Percentiles rank a stretch among this genome's conserved stretches.
These are phyloP conservation scores for Lobosporangium transversale DNA, from an alignment of 192 early-diverging fungal genomes.

Conservation along the genomic window DNA sequence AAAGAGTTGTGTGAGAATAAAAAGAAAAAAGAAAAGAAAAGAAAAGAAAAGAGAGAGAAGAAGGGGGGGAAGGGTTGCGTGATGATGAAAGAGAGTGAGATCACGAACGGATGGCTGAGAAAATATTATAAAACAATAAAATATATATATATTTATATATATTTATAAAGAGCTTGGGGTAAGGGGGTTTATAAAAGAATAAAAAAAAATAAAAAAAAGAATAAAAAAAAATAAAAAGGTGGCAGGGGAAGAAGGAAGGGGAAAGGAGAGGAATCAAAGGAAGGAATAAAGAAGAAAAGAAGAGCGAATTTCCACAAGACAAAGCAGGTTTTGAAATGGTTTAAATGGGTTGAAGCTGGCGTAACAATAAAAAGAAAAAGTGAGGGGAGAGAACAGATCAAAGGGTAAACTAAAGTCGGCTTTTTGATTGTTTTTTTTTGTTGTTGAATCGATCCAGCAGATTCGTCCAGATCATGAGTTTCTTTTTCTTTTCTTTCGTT, in stretches of 20 bases:
- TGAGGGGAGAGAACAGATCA: constrained; percentile 3
- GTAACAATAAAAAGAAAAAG: background rate
- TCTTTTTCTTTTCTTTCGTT: background rate
- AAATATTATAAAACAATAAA: too few species aligned
- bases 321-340: background rate
- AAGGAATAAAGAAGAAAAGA: constrained; percentile 3
- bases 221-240: constrained; percentile 12
- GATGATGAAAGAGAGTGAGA: background rate
- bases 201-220: background rate
- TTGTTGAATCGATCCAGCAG: background rate
- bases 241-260: background rate
- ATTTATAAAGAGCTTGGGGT: too few species aligned
- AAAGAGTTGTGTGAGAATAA: background rate
- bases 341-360: background rate
- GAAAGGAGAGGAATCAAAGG: background rate
- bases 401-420: too few species aligned
- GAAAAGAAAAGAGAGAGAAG: background rate
- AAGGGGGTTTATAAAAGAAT: background rate
- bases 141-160: too few species aligned
- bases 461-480: background rate
- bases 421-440: background rate
- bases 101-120: too few species aligned
- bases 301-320: constrained; percentile 15
- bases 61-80: background rate
- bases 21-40: constrained; percentile 3